Percentiles rank a stretch among this genome's conserved stretches.
Conservation (phyloP, 1,284 basidiomycete genomes). For the Rhizoctonia solani region DNA sequence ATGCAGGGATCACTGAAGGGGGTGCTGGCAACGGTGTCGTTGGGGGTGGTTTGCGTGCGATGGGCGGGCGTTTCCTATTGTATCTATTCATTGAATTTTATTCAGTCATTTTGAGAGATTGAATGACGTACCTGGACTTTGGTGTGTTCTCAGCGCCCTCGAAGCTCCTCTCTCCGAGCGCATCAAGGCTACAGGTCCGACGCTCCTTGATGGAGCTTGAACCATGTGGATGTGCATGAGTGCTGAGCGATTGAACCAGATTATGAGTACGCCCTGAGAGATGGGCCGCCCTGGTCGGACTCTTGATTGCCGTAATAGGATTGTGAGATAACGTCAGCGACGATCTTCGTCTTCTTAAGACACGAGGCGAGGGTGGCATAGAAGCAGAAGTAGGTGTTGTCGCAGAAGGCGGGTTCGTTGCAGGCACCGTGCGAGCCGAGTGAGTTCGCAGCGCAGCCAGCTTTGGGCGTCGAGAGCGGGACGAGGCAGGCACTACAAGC, state of each 20-base stretch:
- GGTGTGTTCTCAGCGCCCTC: neutral
- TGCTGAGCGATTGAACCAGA: conserved; percentile 1
- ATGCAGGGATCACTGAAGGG: neutral
- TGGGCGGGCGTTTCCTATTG: neutral
- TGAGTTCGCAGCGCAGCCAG: conserved; percentile 14
- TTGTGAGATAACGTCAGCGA: conserved; percentile 23
- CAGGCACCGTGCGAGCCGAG: neutral
- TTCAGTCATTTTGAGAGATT: neutral
- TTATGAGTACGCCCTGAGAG: conserved; percentile 15
- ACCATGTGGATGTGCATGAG: no score
- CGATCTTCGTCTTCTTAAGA: conserved; percentile 5
- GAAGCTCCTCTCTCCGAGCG: neutral
- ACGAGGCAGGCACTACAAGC: neutral
- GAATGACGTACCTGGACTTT: neutral
- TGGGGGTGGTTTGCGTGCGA: conserved; percentile 24
- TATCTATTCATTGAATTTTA: neutral
- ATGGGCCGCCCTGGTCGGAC: conserved; percentile 17
- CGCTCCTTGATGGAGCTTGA: conserved; percentile 5
- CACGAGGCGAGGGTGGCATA: conserved; percentile 12
- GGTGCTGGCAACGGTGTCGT: conserved; percentile 2
- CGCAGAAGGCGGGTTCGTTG: conserved; percentile 1
- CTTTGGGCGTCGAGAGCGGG: conserved; percentile 17
- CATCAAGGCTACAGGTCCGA: conserved; percentile 5
- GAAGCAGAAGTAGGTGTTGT: neutral
- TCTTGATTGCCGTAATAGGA: conserved; percentile 30